Base-by-base conservation (phyloP, 1,284 basidiomycete species). In the Taiwanofungus camphoratus region DNA sequence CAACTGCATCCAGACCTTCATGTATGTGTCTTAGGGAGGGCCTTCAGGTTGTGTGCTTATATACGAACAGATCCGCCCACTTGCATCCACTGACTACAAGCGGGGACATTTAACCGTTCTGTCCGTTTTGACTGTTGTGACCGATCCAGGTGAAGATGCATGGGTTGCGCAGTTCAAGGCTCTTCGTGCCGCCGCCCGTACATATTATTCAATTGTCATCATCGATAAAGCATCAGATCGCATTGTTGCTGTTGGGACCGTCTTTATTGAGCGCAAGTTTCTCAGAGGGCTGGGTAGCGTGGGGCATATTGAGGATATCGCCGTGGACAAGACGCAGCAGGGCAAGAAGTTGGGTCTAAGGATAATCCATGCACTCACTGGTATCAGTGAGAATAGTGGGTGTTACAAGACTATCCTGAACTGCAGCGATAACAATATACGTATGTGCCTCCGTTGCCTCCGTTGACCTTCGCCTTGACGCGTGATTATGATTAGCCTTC, bases 381-480 rank as follows among this genome's bases (percentile, higher is more conserved):
- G 73, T 50, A 80, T 94, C 61, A 85, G 86, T 54, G 81, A 92
- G 73, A 71, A 64, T 50, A 68, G 70, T 49, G 84, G 92, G 21
- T 82, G 88, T 65, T 97, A 97, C 70, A 97, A 99, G 81, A 92
- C 92, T 16, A 97, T 99, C 52, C 67, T 99, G 56, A 96, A 99
- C 64, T 99, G 95, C 66, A 92, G 79, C 59, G 82, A 91, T 50
- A 74, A 78, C 41, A 99, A 98, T 57, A 87, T 93, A 52, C 83
- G 93, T 96, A 62, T 66, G 92, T 81, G 16, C 26, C 34, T 27
- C 35, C 36, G n/a, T 2, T 13, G 33, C 24, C 19, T 44, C 24
- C 11, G 2, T 16, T 18, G 31, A 22, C 9, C 15, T 44, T 33
- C 13, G 15, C 34, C 5, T 22, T 19, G 24, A 27, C n/a, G 32